Evolutionary conservation across 2,329 filamentous ascomycete species (phyloP).

Genomic region (Talaromyces piceae): DNA sequence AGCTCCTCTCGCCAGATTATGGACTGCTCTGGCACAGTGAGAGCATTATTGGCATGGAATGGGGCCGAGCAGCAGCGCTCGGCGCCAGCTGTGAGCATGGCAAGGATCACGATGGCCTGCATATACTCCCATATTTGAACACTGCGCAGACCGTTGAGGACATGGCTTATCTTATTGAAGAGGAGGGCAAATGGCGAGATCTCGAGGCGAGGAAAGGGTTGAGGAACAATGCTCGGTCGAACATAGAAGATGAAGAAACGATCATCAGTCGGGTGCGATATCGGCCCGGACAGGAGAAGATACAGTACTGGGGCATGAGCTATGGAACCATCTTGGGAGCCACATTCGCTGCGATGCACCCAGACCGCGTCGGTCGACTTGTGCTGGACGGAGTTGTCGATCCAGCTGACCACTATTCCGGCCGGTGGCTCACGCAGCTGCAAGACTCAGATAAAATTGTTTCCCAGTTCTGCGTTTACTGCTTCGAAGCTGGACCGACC

Average conservation of each 20-base stretch:
- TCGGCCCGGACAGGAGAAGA: not conserved
- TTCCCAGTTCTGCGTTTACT: conserved; percentile 1
- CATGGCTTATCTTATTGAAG: not conserved
- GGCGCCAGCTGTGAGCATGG: not conserved
- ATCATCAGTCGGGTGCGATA: not conserved
- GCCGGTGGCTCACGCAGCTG: conserved; percentile 1
- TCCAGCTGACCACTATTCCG: conserved; percentile 4
- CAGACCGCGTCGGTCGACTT: conserved; percentile 16
- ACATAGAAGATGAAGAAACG: not conserved
- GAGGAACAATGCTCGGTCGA: too few relatives aligned
- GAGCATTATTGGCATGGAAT: conserved; percentile 4
- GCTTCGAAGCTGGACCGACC: not conserved
- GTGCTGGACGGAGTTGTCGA: conserved; percentile 15
- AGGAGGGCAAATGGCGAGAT: conserved; percentile 1
- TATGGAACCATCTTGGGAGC: conserved; percentile 34
- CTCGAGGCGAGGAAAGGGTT: not conserved
- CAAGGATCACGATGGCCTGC: not conserved
- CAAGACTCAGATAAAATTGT: conserved; percentile 5
- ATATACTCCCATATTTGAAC: conserved; percentile 1
- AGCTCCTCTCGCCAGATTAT: conserved; percentile 2
- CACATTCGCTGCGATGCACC: conserved; percentile 33
- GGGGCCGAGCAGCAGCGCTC: not conserved
- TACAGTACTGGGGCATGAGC: conserved; percentile 4
- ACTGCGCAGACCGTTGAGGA: not conserved
- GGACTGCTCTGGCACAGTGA: conserved; percentile 2